Base-by-base conservation (phyloP, 345 rosid genomes). In the Hibiscus mutabilis region DNA sequence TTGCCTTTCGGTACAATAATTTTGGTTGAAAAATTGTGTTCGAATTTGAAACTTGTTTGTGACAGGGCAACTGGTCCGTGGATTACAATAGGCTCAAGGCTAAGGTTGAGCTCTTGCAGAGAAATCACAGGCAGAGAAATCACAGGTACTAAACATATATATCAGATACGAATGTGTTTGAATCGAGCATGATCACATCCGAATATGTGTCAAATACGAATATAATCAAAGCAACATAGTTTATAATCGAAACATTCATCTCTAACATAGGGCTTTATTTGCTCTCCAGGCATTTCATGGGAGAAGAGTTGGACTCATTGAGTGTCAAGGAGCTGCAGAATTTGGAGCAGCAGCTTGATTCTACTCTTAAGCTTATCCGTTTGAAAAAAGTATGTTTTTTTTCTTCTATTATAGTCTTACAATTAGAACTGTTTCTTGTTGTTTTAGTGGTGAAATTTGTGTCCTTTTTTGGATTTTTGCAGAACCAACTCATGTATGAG, bases 311-410 rank as follows among this genome's bases (percentile, higher is more conserved):
- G 40, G 90, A 84, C 61, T 82, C 87, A 11, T 52, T 91, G 83
- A 82, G 82, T 64, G 76, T 82, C 70, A 91, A 86, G 74, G 96
- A 93, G 72, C 87, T 89, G 10, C 94, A 87, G 57, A 86, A 86
- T 78, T 73, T 93, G 78, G 98, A 93, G 86, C 96, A 88, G 78
- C 98, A 93, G 82, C 92, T 91, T 70, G 96, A 93, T 63, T 77
- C 85, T 76, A 89, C 92, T 73, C 92, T 93, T 31, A 91, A 91
- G 76, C 92, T 84, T 73, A 84, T 91, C 62, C 85, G 96, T 33
- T 64, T 87, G 2, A 87, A 89, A 84, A 93, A 87, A 78, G 98
- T 93, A 83, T 51, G 65, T 27, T 33, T 6, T 6, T 16, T 37
- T n/a, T n/a, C n/a, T 14, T n/a, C 60, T 3, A 21, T 69, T n/a